Percentiles rank a stretch among this genome's conserved stretches.
These are phyloP conservation scores for Ascochyta clinopodiicola DNA, from an alignment of 2,329 filamentous ascomycete genomes.

Conservation along the genomic window DNA sequence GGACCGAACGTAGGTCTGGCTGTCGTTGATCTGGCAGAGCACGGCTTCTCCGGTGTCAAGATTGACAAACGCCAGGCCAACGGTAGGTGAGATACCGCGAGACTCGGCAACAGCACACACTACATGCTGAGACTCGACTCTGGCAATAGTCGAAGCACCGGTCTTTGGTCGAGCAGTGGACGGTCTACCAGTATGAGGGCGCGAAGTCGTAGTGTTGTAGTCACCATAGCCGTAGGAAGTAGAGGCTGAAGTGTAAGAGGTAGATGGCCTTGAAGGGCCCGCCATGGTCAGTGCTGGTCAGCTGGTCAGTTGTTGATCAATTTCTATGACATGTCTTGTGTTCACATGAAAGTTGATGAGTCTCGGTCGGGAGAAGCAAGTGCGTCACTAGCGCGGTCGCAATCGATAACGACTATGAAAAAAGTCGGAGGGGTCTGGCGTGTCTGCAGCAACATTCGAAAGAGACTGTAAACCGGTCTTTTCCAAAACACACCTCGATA, in stretches of 20 bases:
- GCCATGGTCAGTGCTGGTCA: slow-evolving; percentile 40
- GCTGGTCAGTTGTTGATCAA: slow-evolving; percentile 4
- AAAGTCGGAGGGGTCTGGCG: slow-evolving; percentile 16
- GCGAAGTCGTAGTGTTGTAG: slow-evolving; percentile 46
- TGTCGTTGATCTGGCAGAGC: slow-evolving; percentile 90
- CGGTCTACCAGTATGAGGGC: slow-evolving; percentile 45
- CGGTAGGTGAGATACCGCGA: slow-evolving; percentile 81
- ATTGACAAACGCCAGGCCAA: slow-evolving; percentile 88
- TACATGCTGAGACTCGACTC: slow-evolving; percentile 69
- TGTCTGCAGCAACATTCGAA: slow-evolving; percentile 5
- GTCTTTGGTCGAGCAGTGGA: slow-evolving; percentile 60
- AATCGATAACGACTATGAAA: slow-evolving; percentile 34
- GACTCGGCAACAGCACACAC: slow-evolving; percentile 90
- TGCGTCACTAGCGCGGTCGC: slow-evolving; percentile 30
- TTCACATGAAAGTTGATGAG: background rate
- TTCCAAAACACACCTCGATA: slow-evolving; percentile 45
- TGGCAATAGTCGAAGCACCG: slow-evolving; percentile 63
- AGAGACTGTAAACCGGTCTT: background rate
- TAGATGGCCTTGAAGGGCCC: slow-evolving; percentile 30
- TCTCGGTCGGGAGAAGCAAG: slow-evolving; percentile 10
- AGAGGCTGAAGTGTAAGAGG: slow-evolving; percentile 40
- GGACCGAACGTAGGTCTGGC: slow-evolving; percentile 87
- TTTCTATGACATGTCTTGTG: background rate
- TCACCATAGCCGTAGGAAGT: slow-evolving; percentile 46
- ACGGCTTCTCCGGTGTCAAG: slow-evolving; percentile 82